A percentile compares a stretch with the other conserved stretches of the same genome.
phyloP scores from a whole-genome alignment of 179 eudicot genomes.

The Nepenthes alata region DNA sequence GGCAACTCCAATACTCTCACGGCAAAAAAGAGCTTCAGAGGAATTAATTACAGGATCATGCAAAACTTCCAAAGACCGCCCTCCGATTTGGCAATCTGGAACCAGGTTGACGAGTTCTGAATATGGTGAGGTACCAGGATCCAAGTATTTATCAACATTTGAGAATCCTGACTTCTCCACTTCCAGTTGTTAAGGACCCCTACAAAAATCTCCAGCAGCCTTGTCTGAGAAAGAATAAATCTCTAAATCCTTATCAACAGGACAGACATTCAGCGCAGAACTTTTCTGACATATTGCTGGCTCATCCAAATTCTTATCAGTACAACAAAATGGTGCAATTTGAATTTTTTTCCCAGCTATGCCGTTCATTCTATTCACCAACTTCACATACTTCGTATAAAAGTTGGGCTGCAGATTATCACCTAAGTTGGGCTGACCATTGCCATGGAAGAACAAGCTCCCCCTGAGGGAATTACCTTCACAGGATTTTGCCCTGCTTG shows the following conservation, averaged over 20 bases:
- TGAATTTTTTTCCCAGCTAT: slow-evolving; percentile 13
- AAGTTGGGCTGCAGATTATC: too few species aligned
- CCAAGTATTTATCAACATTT: slow-evolving; percentile 28
- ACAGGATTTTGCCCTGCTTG: slow-evolving; percentile 16
- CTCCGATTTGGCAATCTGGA: slow-evolving; percentile 28
- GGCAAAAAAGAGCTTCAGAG: slow-evolving; percentile 17
- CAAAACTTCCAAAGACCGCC: slow-evolving; percentile 21
- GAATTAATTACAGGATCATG: slow-evolving; percentile 20
- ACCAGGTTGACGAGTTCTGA: slow-evolving; percentile 69
- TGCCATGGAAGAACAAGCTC: slow-evolving; percentile 6
- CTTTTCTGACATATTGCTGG: neutral
- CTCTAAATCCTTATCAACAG: neutral
- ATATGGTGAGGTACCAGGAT: slow-evolving; percentile 85
- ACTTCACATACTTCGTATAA: neutral
- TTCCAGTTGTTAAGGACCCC: slow-evolving; percentile 15
- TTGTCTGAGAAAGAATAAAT: slow-evolving; percentile 11
- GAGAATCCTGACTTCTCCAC: slow-evolving; percentile 18
- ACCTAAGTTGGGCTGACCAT: slow-evolving; percentile 1
- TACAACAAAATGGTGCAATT: neutral
- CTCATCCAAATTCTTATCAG: slow-evolving; percentile 5
- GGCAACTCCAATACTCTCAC: too few species aligned
- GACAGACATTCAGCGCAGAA: neutral
- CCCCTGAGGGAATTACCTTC: slow-evolving; percentile 7
- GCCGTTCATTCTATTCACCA: slow-evolving; percentile 11
- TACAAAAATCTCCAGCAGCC: slow-evolving; percentile 11